phyloP scores from a whole-genome alignment of 495 filamentous ascomycete species.

The Xylaria castorea region DNA sequence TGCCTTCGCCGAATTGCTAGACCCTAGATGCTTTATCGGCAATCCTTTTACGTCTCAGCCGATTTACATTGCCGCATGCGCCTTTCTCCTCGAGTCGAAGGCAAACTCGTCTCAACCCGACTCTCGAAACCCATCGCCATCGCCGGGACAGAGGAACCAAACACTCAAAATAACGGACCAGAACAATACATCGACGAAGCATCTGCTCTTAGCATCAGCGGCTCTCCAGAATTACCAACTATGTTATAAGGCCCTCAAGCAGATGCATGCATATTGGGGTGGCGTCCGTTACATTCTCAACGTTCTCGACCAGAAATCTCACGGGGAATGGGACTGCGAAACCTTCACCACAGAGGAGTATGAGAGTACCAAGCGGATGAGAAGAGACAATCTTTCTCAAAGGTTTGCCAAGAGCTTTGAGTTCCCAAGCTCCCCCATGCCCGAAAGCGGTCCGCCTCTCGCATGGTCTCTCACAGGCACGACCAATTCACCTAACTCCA shows the following conservation, averaged over 20 bases:
- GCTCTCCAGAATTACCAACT: constrained; percentile 81
- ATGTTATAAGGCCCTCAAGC: constrained; percentile 80
- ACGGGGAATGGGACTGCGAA: constrained; percentile 81
- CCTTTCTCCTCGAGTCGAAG: constrained; percentile 82
- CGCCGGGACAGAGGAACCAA: constrained; percentile 33
- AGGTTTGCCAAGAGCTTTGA: constrained; percentile 39
- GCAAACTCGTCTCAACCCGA: constrained; percentile 63
- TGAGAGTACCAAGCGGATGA: constrained; percentile 64
- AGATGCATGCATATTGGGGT: constrained; percentile 80
- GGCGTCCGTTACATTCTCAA: constrained; percentile 87
- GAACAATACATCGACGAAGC: constrained; percentile 64
- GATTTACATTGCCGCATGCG: constrained; percentile 87
- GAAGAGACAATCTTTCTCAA: constrained; percentile 57
- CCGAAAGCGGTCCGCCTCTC: constrained; percentile 58
- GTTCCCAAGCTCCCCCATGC: constrained; percentile 45
- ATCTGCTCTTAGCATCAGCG: constrained; percentile 74
- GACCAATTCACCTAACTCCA: constrained; percentile 80
- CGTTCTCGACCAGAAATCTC: constrained; percentile 84
- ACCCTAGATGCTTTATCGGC: constrained; percentile 79
- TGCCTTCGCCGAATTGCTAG: constrained; percentile 77
- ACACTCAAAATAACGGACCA: constrained; percentile 32
- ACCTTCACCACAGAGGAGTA: constrained; percentile 80
- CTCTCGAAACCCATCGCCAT: constrained; percentile 58
- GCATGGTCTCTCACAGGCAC: constrained; percentile 82
- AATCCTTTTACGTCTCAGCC: constrained; percentile 90